Evolutionary conservation across 169 alveolate species (phyloP).

Genomic region (Plasmodium vivax): DNA sequence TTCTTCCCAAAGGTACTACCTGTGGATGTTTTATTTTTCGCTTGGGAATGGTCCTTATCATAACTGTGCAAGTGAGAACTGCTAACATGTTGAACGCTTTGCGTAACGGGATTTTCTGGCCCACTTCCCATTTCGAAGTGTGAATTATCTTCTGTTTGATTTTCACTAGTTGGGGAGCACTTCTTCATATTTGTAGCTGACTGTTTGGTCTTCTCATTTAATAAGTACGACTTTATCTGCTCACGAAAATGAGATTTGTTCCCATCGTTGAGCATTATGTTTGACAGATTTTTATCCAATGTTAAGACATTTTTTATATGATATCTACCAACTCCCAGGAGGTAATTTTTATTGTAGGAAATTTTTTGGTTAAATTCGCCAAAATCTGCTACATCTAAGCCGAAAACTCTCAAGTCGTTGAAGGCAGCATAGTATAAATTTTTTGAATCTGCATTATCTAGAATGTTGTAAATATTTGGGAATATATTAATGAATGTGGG

Average conservation of each 20-base stretch:
- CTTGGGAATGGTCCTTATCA: background rate
- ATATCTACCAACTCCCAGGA: constrained; percentile 78
- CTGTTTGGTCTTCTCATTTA: constrained; percentile 1
- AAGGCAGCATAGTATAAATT: constrained; percentile 66
- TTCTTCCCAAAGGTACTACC: background rate
- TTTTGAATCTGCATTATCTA: constrained; percentile 77
- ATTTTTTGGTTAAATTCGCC: constrained; percentile 75
- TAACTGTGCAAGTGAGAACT: background rate
- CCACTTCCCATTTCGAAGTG: background rate
- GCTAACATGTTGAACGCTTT: background rate
- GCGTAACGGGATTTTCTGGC: background rate
- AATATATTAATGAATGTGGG: constrained; percentile 77
- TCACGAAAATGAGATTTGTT: constrained; percentile 23
- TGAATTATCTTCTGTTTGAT: constrained; percentile 1
- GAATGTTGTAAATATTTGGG: constrained; percentile 76
- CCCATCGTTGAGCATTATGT: constrained; percentile 5
- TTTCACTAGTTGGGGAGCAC: background rate
- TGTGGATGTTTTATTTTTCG: background rate
- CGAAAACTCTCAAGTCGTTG: constrained; percentile 76
- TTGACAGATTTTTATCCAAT: constrained; percentile 50
- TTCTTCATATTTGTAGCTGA: constrained; percentile 1
- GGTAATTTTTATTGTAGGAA: constrained; percentile 63
- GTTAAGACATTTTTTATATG: constrained; percentile 77
- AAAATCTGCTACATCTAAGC: constrained; percentile 79
- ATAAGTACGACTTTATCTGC: constrained; percentile 22